Evolutionary conservation across 2,329 filamentous ascomycete genomes (phyloP).

Genomic region (Thermothelomyces thermophilus): DNA sequence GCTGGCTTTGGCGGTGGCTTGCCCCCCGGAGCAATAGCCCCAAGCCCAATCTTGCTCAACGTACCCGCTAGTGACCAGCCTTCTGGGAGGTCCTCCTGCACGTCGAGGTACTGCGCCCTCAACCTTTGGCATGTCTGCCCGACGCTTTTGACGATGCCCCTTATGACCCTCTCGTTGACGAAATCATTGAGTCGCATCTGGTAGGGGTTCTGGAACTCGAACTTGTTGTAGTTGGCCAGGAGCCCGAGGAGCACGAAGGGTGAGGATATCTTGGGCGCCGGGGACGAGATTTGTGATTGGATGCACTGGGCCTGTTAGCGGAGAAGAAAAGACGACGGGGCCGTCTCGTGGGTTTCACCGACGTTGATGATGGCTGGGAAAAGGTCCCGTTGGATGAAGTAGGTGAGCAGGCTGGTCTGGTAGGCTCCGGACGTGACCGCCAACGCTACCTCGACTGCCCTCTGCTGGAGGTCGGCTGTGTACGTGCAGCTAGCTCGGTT

Average conservation of each 20-base stretch:
- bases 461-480: conserved; percentile 62
- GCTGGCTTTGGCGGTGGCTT: conserved; percentile 54
- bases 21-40: conserved; percentile 62
- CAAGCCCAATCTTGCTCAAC: conserved; percentile 76
- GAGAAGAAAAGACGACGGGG: not conserved
- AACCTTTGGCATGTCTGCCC: conserved; percentile 63
- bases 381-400: conserved; percentile 88
- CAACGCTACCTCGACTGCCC: conserved; percentile 74
- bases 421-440: conserved; percentile 90
- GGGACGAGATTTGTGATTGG: conserved; percentile 60
- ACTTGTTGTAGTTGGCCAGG: conserved; percentile 97
- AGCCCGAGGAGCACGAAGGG: conserved; percentile 80
- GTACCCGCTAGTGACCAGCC: conserved; percentile 81
- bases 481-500: conserved; percentile 14
- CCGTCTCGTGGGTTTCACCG: conserved; percentile 20
- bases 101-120: conserved; percentile 70
- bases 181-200: conserved; percentile 88
- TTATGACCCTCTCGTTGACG: conserved; percentile 82
- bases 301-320: conserved; percentile 49
- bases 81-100: conserved; percentile 86
- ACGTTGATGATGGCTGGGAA: conserved; percentile 96
- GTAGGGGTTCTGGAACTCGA: conserved; percentile 96
- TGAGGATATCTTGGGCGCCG: conserved; percentile 55
- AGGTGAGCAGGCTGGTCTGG: conserved; percentile 87
- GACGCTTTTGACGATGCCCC: conserved; percentile 70